Conservation (phyloP, 441 rosid genomes). For the Raphanus hybrid region DNA sequence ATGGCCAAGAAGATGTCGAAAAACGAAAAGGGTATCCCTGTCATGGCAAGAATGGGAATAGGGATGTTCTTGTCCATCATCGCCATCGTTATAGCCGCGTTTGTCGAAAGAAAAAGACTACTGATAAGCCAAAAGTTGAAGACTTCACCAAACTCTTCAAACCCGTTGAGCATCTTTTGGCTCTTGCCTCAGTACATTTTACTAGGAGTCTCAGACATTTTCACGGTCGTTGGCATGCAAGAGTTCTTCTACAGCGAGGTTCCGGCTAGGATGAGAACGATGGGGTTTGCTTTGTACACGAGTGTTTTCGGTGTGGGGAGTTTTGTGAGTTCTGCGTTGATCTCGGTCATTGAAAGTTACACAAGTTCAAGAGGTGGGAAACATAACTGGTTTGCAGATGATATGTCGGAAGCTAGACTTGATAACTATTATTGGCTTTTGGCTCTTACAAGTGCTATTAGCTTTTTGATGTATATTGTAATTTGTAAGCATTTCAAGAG, state of each 20-base stretch:
- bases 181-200: conserved; percentile 85
- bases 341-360: conserved; percentile 55
- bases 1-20: conserved; percentile 50
- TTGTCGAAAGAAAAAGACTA: conserved; percentile 73
- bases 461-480: conserved; percentile 59
- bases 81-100: conserved; percentile 82
- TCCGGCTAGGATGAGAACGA: conserved; percentile 79
- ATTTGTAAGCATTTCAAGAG: conserved; percentile 60
- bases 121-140: conserved; percentile 44
- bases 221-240: conserved; percentile 96
- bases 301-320: conserved; percentile 96
- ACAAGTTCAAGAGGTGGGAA: conserved; percentile 48
- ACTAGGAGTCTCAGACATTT: conserved; percentile 82
- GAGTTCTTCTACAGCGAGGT: conserved; percentile 92
- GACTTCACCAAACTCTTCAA: conserved; percentile 22
- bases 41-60: conserved; percentile 83
- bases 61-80: conserved; percentile 86
- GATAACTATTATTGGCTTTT: conserved; percentile 85
- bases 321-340: conserved; percentile 79
- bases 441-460: conserved; percentile 58
- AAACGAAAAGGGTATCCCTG: conserved; percentile 59
- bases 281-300: conserved; percentile 88
- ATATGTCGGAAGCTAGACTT: conserved; percentile 83
- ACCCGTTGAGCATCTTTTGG: conserved; percentile 78
- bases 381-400: conserved; percentile 80